Base-by-base conservation (phyloP, 2,329 filamentous ascomycete species). In the Saccharata proteae region DNA sequence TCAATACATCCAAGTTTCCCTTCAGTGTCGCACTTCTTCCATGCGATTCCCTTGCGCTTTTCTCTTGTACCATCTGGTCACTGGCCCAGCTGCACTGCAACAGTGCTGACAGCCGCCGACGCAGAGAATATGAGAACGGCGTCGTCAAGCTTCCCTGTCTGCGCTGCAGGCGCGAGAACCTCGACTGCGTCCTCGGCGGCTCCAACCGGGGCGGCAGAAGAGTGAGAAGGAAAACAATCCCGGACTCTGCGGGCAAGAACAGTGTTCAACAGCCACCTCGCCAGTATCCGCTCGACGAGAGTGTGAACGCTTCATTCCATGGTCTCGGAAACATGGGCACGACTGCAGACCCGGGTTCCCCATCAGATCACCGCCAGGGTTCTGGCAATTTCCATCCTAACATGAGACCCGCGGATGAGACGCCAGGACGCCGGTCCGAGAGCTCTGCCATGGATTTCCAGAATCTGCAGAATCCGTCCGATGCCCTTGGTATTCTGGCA, bases 151-250 rank as follows among this genome's bases (percentile, higher is more conserved):
- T 57, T 16, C 71, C 71, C 16, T 75, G 71, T 41, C 61, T 69
- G 30, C 57, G 71, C 33, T 75, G 71, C 50, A 62, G 67, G 38
- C 63, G 65, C 41, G 69, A 73, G 39, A 58, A 62, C 35, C 65
- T 68, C 31, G 68, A 74, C 38, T 75, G 71, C 46, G 61, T 74
- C 8, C 59, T 74, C 13, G 70, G 69, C 6, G 65, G 65, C 26
- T 71, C 67, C 28, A 74, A 74, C 44, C 64, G 70, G 33, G 71
- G 71, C 26, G 71, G 71, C 10, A 61, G 69, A 34, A 62, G 71
- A 27, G 62, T 73, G 35, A 71, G 33, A 28, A 22, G 69, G 44
- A 69, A 67, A 36, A 47, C 55, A 2, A 27, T 51, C 18, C 15
- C 33, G 6, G 28, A 35, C n/a, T n/a, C n/a, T n/a, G n/a, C n/a